phyloP scores from a whole-genome alignment of 2,329 filamentous ascomycete species.

The Thielaviopsis populi region DNA sequence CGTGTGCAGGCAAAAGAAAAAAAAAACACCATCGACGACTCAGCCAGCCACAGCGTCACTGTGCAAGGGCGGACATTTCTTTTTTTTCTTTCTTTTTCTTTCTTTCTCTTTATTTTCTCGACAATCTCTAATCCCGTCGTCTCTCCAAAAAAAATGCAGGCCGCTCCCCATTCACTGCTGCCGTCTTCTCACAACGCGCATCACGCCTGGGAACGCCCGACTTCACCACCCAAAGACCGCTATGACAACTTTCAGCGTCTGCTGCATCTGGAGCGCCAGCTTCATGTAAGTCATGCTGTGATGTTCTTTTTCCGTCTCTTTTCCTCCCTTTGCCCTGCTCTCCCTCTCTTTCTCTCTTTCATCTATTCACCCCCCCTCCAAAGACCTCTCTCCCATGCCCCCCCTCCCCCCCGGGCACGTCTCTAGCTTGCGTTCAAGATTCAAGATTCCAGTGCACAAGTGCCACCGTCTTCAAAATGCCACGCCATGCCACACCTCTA shows the following conservation, averaged over 20 bases:
- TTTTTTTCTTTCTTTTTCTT: background rate
- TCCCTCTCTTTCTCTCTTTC: background rate
- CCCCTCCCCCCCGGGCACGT: background rate
- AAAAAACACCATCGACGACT: background rate
- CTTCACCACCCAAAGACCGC: background rate
- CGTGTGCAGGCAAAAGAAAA: too few species aligned
- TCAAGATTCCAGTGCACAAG: slow-evolving; percentile 1
- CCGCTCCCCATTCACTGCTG: background rate
- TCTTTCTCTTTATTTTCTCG: too few species aligned
- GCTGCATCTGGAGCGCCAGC: slow-evolving; percentile 11
- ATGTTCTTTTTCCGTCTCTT: background rate
- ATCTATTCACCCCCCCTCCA: background rate
- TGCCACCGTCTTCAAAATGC: background rate
- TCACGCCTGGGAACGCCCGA: background rate
- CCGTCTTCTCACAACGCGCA: background rate
- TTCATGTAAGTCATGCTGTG: slow-evolving; percentile 5
- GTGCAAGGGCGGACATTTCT: background rate
- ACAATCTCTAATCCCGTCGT: background rate
- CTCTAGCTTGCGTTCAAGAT: background rate
- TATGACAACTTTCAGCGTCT: slow-evolving; percentile 10
- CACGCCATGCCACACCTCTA: slow-evolving; percentile 2
- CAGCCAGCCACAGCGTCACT: background rate
- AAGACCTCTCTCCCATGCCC: background rate
- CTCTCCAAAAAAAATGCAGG: background rate
- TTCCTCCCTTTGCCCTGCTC: background rate